Evolutionary conservation across 345 rosid species (phyloP), one percentile per base, ranked within the genome.

Genomic region (Eucalyptus sp.): DNA sequence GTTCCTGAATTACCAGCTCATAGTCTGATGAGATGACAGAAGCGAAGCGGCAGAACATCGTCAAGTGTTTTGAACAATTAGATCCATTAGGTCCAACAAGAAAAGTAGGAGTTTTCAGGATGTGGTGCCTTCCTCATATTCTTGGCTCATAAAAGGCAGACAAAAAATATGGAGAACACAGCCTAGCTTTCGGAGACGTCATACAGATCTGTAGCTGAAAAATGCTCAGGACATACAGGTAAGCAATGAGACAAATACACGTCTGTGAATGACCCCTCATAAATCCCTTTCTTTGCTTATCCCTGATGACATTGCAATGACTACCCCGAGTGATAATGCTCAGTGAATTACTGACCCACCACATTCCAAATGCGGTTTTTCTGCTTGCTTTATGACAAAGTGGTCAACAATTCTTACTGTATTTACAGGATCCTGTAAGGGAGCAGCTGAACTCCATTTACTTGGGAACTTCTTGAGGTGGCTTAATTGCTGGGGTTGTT

Each of bases 341-440:
- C 93, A 94, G 91, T 87, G 88, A 89, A 88, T 83, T 86, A 86
- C 94, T 93, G 90, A 90, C 46, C 91, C 92, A 52, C 92, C 87
- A 88, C 90, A 86, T 76, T 87, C 94, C 54, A 18, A 33, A 83
- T 89, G 94, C 64, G 90, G 86, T 88, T 89, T 84, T 80, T 81
- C 93, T 92, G 91, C 92, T 87, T 87, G 93, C 88, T 76, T 90
- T 87, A 97, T 90, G 86, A 92, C 94, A 90, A 97, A 97, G 86
- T 91, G 94, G 58, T 97, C 99, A 9, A 96, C 98, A 88, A 97
- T 91, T 91, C 91, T 95, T 60, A 97, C 97, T n/a, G 96, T 94
- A 50, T 92, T 90, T 64, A 95, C 88, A 8, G 99, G 99, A 91
- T 97, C 99, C 89, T 95, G 97, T 80, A 87, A 91, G 20, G 92